These are phyloP conservation scores for Fusarium sp. DNA, from an alignment of 2,329 filamentous ascomycete genomes.

Conservation along the genomic window DNA sequence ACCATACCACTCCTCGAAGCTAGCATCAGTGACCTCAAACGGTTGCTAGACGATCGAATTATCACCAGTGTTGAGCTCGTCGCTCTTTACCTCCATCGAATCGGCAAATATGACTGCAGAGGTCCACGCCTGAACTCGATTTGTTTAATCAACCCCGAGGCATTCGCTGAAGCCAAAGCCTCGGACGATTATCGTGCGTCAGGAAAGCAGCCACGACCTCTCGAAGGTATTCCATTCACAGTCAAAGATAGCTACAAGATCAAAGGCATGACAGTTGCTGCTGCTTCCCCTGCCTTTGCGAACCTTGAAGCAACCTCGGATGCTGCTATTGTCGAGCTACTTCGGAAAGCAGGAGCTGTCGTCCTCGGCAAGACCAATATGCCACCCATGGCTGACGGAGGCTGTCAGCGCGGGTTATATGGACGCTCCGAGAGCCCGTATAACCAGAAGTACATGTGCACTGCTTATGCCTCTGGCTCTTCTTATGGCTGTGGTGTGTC, in stretches of 20 bases:
- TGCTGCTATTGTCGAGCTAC: constrained; percentile 61
- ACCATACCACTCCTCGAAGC: not conserved
- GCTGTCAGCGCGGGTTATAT: constrained; percentile 69
- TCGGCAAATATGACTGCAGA: constrained; percentile 46
- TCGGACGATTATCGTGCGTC: constrained; percentile 49
- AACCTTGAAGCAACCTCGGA: constrained; percentile 64
- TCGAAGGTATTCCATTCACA: constrained; percentile 70
- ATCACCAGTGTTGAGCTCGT: constrained; percentile 49
- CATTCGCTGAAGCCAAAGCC: constrained; percentile 48
- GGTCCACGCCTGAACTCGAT: constrained; percentile 48
- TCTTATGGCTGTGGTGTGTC: constrained; percentile 69
- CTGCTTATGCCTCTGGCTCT: constrained; percentile 68
- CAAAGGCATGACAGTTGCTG: constrained; percentile 64
- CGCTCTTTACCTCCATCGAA: constrained; percentile 46
- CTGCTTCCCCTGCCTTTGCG: constrained; percentile 67
- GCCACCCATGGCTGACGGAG: constrained; percentile 70
- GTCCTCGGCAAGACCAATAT: constrained; percentile 67
- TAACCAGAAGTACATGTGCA: constrained; percentile 65
- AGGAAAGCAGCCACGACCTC: constrained; percentile 22
- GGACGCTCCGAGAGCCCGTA: constrained; percentile 70
- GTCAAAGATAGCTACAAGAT: constrained; percentile 71
- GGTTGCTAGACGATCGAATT: constrained; percentile 27
- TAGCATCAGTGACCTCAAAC: not conserved
- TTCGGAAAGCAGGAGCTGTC: constrained; percentile 56
- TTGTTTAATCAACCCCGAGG: constrained; percentile 43